These are phyloP conservation scores for Epichloe sp. DNA, from an alignment of 2,329 filamentous ascomycete genomes.

Conservation along the genomic window DNA sequence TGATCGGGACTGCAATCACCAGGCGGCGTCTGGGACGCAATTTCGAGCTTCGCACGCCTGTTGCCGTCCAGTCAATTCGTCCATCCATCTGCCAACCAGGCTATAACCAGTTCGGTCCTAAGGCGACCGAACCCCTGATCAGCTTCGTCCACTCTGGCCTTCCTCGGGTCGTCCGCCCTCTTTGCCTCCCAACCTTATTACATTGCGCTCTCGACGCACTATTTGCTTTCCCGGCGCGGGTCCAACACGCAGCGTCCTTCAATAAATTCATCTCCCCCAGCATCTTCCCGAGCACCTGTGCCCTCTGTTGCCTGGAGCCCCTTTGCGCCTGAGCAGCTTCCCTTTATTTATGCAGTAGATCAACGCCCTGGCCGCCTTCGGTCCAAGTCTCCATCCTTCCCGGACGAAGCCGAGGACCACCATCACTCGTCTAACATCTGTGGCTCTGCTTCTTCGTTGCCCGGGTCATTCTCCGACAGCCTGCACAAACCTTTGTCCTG, in stretches of 20 bases:
- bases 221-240: constrained; percentile 2
- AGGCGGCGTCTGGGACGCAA: constrained; percentile 1
- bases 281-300: background rate
- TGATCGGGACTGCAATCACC: background rate
- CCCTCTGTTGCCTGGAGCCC: background rate
- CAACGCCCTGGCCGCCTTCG: constrained; percentile 2
- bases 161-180: constrained; percentile 1
- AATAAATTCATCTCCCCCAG: background rate
- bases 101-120: constrained; percentile 2
- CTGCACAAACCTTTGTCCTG: background rate
- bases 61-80: background rate
- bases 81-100: constrained; percentile 3
- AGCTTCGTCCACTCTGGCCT: constrained; percentile 5
- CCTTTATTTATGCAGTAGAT: constrained; percentile 2
- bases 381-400: constrained; percentile 1
- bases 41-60: background rate
- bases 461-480: background rate
- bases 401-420: background rate
- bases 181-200: background rate
- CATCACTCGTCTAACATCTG: background rate
- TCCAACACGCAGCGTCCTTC: constrained; percentile 2
- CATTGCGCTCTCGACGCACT: constrained; percentile 3
- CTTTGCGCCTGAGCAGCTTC: constrained; percentile 7
- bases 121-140: constrained; percentile 2
- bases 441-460: background rate